Percentiles rank a stretch among this genome's conserved stretches.
phyloP scores from a whole-genome alignment of 140 eudicot species.

The Flaveria floridana region DNA sequence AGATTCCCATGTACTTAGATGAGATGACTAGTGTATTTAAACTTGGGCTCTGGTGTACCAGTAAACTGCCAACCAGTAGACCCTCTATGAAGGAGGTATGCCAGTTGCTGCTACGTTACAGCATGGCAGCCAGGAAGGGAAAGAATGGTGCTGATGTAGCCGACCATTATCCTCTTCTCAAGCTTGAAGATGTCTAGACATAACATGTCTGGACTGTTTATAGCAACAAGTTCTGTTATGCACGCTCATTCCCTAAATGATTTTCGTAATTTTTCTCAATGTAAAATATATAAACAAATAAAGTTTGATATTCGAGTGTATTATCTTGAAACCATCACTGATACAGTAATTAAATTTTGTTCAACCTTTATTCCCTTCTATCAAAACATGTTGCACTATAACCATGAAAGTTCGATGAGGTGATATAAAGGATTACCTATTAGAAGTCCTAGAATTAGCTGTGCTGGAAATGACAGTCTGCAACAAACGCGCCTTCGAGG shows the following conservation, averaged over 20 bases:
- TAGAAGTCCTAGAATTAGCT: neutral
- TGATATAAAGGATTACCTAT: neutral
- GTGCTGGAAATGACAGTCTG: neutral
- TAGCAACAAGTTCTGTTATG: neutral
- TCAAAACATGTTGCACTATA: neutral
- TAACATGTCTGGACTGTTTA: neutral
- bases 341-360: neutral
- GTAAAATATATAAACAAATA: neutral
- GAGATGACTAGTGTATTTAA: constrained; percentile 57
- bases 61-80: constrained; percentile 52
- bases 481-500: neutral
- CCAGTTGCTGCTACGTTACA: constrained; percentile 49
- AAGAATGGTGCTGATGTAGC: constrained; percentile 35
- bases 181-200: constrained; percentile 31
- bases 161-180: constrained; percentile 58
- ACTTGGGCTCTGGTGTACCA: constrained; percentile 72
- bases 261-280: neutral
- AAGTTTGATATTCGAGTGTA: neutral
- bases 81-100: constrained; percentile 76
- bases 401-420: neutral
- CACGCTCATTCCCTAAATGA: neutral
- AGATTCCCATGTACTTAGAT: constrained; percentile 42
- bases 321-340: neutral
- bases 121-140: constrained; percentile 15
- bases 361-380: neutral